Evolutionary conservation across 129 eudicot species (phyloP).

Genomic region (Deinandra increscens): DNA sequence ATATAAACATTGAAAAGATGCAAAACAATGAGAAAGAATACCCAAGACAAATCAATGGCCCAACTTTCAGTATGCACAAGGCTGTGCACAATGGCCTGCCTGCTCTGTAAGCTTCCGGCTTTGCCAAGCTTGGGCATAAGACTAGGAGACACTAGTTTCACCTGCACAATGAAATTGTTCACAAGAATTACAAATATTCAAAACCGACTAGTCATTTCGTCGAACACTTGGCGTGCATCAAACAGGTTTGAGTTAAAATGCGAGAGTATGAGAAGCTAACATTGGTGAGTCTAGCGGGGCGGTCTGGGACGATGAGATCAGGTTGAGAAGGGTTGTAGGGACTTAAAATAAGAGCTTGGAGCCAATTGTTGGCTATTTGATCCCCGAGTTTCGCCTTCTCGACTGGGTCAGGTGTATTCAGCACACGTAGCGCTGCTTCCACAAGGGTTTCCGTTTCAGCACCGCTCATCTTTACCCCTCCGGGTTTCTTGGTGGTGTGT

Average conservation of each 20-base stretch:
- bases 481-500: not conserved
- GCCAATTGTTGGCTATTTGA: conserved; percentile 69
- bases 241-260: not conserved
- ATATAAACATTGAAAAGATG: not conserved
- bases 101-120: conserved; percentile 89
- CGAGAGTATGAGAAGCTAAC: conserved; percentile 24
- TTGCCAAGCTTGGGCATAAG: conserved; percentile 95
- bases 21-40: conserved; percentile 7
- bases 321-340: conserved; percentile 53
- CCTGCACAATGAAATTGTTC: conserved; percentile 44
- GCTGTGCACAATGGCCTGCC: conserved; percentile 92
- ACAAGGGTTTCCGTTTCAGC: conserved; percentile 65
- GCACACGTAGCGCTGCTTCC: conserved; percentile 75
- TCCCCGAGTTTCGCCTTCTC: conserved; percentile 87
- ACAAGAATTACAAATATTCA: not conserved
- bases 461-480: conserved; percentile 39
- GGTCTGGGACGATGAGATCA: conserved; percentile 68
- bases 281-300: conserved; percentile 67
- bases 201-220: conserved; percentile 40
- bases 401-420: conserved; percentile 76
- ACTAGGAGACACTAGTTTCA: conserved; percentile 77
- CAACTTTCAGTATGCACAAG: conserved; percentile 92
- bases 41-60: conserved; percentile 99
- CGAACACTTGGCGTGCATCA: conserved; percentile 45
- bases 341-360: conserved; percentile 45